A percentile compares a stretch with the other conserved stretches of the same genome.
Evolutionary conservation across 108 stramenopile genomes (phyloP).

Genomic region (Mayamaea pseudoterrestris): DNA sequence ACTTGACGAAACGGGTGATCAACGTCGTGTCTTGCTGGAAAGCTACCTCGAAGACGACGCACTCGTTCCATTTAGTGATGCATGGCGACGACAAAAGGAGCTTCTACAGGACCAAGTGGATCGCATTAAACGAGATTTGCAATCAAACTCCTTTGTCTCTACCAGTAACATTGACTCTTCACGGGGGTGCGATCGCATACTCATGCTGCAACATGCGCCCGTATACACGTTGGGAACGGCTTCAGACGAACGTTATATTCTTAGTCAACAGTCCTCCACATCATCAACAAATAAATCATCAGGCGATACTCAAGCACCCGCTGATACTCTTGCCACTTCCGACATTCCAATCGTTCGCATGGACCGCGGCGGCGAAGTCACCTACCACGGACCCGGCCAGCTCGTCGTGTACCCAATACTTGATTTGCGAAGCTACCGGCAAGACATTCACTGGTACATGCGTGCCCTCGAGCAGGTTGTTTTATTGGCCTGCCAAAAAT

Average conservation of each 20-base stretch:
- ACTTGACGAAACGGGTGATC: neutral
- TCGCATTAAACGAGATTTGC: neutral
- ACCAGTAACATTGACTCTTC: neutral
- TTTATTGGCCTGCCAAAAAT: constrained; percentile 26
- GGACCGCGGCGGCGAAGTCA: constrained; percentile 96
- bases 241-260: constrained; percentile 60
- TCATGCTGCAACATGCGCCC: constrained; percentile 65
- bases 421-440: constrained; percentile 74
- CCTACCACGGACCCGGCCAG: constrained; percentile 98
- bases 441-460: constrained; percentile 98
- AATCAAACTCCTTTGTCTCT: neutral
- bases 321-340: too few species aligned
- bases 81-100: constrained; percentile 3
- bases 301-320: too few species aligned
- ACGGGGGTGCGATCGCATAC: constrained; percentile 48
- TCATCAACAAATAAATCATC: too few species aligned
- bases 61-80: constrained; percentile 1
- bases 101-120: constrained; percentile 3
- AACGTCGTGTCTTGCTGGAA: too few species aligned
- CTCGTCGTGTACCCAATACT: constrained; percentile 90
- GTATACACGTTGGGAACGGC: constrained; percentile 80
- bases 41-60: neutral
- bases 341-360: constrained; percentile 55
- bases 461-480: constrained; percentile 85
- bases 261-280: neutral